Conservation (phyloP, 176 grass and related monocot genomes). For the Dendrocalamus sinicus region DNA sequence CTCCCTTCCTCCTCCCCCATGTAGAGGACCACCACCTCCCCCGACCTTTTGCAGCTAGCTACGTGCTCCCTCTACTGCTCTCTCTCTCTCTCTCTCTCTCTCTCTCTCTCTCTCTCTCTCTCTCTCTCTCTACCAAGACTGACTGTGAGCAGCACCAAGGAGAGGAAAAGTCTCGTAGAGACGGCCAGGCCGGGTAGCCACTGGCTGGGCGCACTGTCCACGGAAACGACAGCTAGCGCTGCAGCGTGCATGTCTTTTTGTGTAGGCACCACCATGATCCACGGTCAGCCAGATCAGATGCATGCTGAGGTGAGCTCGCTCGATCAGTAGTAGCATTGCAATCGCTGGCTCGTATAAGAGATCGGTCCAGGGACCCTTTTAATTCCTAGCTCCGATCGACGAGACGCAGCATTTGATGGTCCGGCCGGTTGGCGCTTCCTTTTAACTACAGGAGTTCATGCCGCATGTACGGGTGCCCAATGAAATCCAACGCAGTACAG, state of each 20-base stretch:
- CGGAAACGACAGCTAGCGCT: neutral
- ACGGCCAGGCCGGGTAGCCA: neutral
- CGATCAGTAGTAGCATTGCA: neutral
- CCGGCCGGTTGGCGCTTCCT: neutral
- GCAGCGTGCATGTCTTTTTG: slow-evolving; percentile 45
- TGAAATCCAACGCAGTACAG: neutral
- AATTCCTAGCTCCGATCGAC: neutral
- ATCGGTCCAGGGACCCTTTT: slow-evolving; percentile 41
- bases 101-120: neutral
- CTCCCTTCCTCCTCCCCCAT: neutral
- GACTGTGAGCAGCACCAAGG: neutral
- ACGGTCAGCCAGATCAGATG: neutral
- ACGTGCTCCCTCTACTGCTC: neutral
- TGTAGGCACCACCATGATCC: slow-evolving; percentile 7
- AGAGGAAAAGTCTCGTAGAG: slow-evolving; percentile 8
- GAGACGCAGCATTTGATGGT: neutral
- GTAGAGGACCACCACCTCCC: slow-evolving; percentile 23
- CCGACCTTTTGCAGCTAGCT: neutral
- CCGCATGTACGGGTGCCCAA: neutral
- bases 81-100: neutral
- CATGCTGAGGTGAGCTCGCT: neutral
- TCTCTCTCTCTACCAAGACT: neutral
- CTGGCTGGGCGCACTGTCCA: neutral
- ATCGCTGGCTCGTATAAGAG: neutral
- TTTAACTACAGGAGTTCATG: slow-evolving; percentile 1